Conservation (phyloP, 2,329 filamentous ascomycete species). For the Scytalidium lignicola region DNA sequence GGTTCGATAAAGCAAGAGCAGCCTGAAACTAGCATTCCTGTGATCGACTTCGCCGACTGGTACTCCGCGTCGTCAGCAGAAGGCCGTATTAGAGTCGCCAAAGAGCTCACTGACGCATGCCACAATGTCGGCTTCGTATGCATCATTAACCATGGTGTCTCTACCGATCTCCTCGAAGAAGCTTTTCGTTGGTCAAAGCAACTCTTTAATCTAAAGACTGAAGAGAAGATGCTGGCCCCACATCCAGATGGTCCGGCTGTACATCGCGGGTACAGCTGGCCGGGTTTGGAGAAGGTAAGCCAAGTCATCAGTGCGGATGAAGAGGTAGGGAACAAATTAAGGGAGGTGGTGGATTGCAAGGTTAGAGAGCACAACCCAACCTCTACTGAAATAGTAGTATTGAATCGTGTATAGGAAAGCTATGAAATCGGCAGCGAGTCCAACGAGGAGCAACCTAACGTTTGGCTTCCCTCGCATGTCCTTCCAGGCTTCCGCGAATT, state of each 20-base stretch:
- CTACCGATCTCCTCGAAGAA: slow-evolving; percentile 31
- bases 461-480: slow-evolving; percentile 41
- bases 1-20: slow-evolving; percentile 6
- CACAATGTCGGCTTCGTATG: slow-evolving; percentile 42
- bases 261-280: slow-evolving; percentile 52
- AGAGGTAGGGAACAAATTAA: slow-evolving; percentile 34
- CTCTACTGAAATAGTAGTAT: not conserved
- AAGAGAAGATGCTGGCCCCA: slow-evolving; percentile 43
- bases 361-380: slow-evolving; percentile 26
- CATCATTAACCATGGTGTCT: slow-evolving; percentile 42
- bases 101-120: slow-evolving; percentile 36
- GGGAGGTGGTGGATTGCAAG: slow-evolving; percentile 46
- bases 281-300: slow-evolving; percentile 48
- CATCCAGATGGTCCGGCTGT: slow-evolving; percentile 43
- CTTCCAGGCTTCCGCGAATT: slow-evolving; percentile 43
- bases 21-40: slow-evolving; percentile 11
- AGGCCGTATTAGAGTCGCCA: slow-evolving; percentile 28
- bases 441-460: slow-evolving; percentile 39
- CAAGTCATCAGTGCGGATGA: slow-evolving; percentile 38
- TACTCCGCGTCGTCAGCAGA: slow-evolving; percentile 13
- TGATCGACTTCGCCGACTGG: slow-evolving; percentile 21
- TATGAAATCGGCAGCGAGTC: slow-evolving; percentile 47
- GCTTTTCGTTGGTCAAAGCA: slow-evolving; percentile 39
- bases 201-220: slow-evolving; percentile 38
- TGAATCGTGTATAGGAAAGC: slow-evolving; percentile 36